These are phyloP conservation scores for Aspergillus neotritici DNA, from an alignment of 2,329 filamentous ascomycete genomes.

Conservation along the genomic window DNA sequence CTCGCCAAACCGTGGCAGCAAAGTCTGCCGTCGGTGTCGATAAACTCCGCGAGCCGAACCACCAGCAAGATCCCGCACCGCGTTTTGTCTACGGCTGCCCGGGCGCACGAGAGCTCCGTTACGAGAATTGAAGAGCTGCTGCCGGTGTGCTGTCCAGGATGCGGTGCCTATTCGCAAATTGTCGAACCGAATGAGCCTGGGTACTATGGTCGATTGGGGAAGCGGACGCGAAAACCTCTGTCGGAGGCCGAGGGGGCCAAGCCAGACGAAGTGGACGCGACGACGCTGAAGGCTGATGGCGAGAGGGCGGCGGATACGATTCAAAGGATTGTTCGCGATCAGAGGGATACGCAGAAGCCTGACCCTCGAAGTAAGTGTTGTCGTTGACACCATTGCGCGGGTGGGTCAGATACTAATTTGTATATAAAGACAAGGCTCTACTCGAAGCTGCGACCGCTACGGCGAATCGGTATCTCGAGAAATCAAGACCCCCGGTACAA, in stretches of 20 bases:
- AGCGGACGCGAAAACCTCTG: slow-evolving; percentile 40
- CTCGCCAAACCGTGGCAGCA: background rate
- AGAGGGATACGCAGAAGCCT: slow-evolving; percentile 5
- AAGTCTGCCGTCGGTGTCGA: slow-evolving; percentile 5
- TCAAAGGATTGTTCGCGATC: slow-evolving; percentile 6
- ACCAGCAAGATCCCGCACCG: slow-evolving; percentile 10
- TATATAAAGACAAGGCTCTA: slow-evolving; percentile 15
- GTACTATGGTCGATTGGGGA: slow-evolving; percentile 50
- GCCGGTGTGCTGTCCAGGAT: slow-evolving; percentile 56
- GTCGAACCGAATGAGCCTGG: slow-evolving; percentile 51
- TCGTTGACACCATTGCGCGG: background rate
- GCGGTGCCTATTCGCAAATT: slow-evolving; percentile 56
- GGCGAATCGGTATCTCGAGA: slow-evolving; percentile 16
- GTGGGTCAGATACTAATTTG: slow-evolving; percentile 1
- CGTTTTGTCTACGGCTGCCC: slow-evolving; percentile 15
- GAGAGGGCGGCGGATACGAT: slow-evolving; percentile 8
- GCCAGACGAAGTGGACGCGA: slow-evolving; percentile 13
- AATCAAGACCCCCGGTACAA: slow-evolving; percentile 15
- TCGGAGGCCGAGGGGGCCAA: slow-evolving; percentile 12
- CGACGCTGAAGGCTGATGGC: slow-evolving; percentile 4
- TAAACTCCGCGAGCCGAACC: background rate
- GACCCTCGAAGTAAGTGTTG: slow-evolving; percentile 9
- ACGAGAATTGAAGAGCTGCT: slow-evolving; percentile 27
- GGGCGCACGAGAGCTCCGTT: slow-evolving; percentile 7
- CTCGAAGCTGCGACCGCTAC: slow-evolving; percentile 18